Conservation (phyloP, 73 alveolate genomes). For the Paramecium caudatum region DNA sequence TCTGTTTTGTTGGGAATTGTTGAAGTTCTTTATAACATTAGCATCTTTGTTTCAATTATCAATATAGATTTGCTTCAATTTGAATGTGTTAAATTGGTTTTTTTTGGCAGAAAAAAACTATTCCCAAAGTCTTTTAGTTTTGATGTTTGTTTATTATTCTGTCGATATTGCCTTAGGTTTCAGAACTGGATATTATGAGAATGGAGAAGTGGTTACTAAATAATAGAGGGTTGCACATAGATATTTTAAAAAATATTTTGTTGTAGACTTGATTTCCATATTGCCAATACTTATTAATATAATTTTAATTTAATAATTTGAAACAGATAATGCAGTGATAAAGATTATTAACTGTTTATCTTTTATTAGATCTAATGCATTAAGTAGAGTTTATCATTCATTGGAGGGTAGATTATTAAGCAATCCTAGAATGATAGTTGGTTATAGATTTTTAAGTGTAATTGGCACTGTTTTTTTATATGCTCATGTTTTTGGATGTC, state of each 20-base stretch:
- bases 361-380: constrained; percentile 28
- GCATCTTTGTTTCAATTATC: constrained; percentile 28
- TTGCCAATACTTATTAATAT: constrained; percentile 16
- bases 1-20: constrained; percentile 56
- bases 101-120: neutral
- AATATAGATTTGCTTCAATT: constrained; percentile 27
- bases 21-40: constrained; percentile 19
- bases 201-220: constrained; percentile 56
- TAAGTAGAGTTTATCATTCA: constrained; percentile 46
- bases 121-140: neutral
- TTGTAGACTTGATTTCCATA: constrained; percentile 10
- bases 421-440: constrained; percentile 22
- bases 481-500: constrained; percentile 64
- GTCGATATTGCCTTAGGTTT: constrained; percentile 49
- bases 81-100: constrained; percentile 53
- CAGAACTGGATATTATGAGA: constrained; percentile 48
- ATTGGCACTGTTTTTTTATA: constrained; percentile 42
- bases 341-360: constrained; percentile 64
- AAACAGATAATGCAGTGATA: neutral
- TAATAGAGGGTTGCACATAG: constrained; percentile 31
- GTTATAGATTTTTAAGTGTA: constrained; percentile 48
- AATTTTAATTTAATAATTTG: neutral
- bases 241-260: constrained; percentile 15
- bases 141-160: constrained; percentile 15
- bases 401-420: constrained; percentile 70